phyloP scores from a whole-genome alignment of 2,329 filamentous ascomycete genomes.

The Bretziella fagacearum region DNA sequence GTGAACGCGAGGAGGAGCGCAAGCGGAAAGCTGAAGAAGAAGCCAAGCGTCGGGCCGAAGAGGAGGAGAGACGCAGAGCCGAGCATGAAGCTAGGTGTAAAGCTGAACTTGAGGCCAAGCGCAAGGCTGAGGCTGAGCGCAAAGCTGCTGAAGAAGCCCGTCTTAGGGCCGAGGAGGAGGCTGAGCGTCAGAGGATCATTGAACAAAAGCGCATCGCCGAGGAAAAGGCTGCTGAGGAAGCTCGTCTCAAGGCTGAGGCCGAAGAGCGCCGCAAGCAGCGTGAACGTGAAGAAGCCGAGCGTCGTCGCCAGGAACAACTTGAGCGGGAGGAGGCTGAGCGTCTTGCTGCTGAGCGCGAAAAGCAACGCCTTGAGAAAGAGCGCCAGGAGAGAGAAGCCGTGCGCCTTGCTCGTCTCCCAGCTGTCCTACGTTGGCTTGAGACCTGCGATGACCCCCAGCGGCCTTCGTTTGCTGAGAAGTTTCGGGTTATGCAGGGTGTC shows the following conservation, averaged over 20 bases:
- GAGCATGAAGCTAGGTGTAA: neutral
- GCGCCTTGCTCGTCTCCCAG: constrained; percentile 40
- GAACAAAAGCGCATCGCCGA: neutral
- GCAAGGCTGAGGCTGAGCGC: neutral
- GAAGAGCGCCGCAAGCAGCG: constrained; percentile 18
- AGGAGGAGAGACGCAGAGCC: neutral
- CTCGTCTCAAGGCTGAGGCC: constrained; percentile 21
- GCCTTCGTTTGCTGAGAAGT: constrained; percentile 33
- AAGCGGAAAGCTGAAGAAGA: constrained; percentile 16
- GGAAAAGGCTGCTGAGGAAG: constrained; percentile 15
- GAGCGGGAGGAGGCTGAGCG: constrained; percentile 17
- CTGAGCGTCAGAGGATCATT: neutral
- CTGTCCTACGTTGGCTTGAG: constrained; percentile 44
- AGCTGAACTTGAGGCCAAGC: neutral
- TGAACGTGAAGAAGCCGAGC: constrained; percentile 26
- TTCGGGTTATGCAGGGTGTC: constrained; percentile 40
- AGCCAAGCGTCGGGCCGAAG: neutral
- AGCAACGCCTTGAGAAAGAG: constrained; percentile 33
- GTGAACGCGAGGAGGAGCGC: constrained; percentile 18
- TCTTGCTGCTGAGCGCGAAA: constrained; percentile 28
- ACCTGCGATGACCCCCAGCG: constrained; percentile 33
- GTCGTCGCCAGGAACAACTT: constrained; percentile 25
- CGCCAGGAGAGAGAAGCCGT: constrained; percentile 37
- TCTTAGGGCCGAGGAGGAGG: constrained; percentile 23
- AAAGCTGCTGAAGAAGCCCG: constrained; percentile 13